Conservation (phyloP, 163 green algal genomes). For the Scenedesmus sp. region DNA sequence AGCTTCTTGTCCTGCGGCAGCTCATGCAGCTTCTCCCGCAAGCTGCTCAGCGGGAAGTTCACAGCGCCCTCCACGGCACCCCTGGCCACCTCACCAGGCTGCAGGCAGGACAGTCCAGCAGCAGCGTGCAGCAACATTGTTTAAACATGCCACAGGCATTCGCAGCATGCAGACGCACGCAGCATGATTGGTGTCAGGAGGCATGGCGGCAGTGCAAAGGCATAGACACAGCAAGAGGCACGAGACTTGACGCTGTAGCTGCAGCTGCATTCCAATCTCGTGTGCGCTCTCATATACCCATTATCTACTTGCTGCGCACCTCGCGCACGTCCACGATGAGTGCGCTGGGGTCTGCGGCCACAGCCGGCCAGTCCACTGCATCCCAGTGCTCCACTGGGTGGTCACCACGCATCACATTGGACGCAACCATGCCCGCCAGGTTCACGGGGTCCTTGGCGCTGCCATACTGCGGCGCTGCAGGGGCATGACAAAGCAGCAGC, state of each 20-base stretch:
- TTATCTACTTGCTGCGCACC: conserved; percentile 18
- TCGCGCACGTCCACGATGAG: conserved; percentile 69
- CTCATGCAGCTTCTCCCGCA: conserved; percentile 55
- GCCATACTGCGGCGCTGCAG: conserved; percentile 61
- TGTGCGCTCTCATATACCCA: no score
- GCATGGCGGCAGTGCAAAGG: no score
- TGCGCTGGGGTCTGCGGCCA: conserved; percentile 18
- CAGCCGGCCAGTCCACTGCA: conserved; percentile 25
- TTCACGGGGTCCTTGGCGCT: conserved; percentile 68
- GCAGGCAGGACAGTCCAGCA: background rate
- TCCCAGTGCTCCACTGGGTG: conserved; percentile 58
- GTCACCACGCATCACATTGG: conserved; percentile 63
- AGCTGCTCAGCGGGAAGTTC: conserved; percentile 65
- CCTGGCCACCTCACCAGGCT: conserved; percentile 61
- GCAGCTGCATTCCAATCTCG: no score
- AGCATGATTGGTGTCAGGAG: no score
- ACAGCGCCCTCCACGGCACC: conserved; percentile 57
- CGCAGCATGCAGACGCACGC: background rate
- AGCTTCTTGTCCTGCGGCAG: conserved; percentile 58
- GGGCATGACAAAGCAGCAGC: background rate
- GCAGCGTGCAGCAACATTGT: background rate
- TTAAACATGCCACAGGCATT: background rate
- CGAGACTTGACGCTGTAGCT: no score
- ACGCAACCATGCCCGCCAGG: conserved; percentile 60
- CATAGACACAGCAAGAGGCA: no score